Evolutionary conservation across 495 filamentous ascomycete species (phyloP).

Genomic region (Hypoxylon fragiforme): DNA sequence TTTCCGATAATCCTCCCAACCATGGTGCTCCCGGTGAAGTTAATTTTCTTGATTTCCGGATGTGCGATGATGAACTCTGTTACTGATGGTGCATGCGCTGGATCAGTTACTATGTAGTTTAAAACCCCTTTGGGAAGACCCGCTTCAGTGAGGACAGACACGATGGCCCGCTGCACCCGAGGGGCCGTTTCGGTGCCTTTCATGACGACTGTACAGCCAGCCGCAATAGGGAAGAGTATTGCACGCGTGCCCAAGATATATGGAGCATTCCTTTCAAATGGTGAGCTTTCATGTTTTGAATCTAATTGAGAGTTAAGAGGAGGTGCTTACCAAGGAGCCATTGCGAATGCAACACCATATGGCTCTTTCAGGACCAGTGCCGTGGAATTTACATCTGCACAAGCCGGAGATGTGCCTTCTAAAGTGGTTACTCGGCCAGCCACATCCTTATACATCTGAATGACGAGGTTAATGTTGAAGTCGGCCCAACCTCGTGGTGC

Average conservation of each 20-base stretch:
- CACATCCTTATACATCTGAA: conserved; percentile 68
- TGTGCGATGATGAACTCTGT: conserved; percentile 60
- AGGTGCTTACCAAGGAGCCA: conserved; percentile 75
- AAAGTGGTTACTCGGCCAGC: conserved; percentile 66
- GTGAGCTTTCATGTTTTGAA: conserved; percentile 31
- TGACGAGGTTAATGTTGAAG: conserved; percentile 66
- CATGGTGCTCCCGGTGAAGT: conserved; percentile 66
- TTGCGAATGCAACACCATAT: conserved; percentile 76
- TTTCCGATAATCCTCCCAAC: conserved; percentile 62
- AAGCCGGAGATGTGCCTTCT: conserved; percentile 63
- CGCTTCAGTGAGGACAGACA: conserved; percentile 70
- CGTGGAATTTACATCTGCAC: conserved; percentile 54
- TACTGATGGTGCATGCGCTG: conserved; percentile 56
- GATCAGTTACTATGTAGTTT: conserved; percentile 59
- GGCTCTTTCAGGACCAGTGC: conserved; percentile 80
- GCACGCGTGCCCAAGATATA: conserved; percentile 70
- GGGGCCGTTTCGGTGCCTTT: conserved; percentile 81
- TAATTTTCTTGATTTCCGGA: conserved; percentile 62
- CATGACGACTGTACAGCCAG: conserved; percentile 75
- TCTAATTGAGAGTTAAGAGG: background rate
- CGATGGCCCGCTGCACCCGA: conserved; percentile 72
- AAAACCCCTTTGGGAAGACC: conserved; percentile 66
- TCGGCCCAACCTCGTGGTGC: conserved; percentile 54
- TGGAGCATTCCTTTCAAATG: conserved; percentile 67
- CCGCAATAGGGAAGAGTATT: conserved; percentile 74